phyloP scores from a whole-genome alignment of 305 asterid genomes.

The Fraxinus ornus region DNA sequence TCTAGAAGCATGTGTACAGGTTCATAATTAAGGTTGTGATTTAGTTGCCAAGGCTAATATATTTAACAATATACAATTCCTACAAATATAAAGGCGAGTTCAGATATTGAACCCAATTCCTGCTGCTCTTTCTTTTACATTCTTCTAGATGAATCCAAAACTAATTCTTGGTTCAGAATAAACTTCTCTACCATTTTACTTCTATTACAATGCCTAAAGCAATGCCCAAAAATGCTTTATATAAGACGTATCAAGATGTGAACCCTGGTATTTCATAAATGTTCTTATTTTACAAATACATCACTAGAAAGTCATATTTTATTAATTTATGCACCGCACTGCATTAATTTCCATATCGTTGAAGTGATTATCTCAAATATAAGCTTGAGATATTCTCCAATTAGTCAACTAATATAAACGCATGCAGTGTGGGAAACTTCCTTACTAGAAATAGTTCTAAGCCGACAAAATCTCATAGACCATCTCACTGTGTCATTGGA shows the following conservation, averaged over 20 bases:
- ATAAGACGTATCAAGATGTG: neutral
- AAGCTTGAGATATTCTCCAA: slow-evolving; percentile 1
- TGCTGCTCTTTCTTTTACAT: neutral
- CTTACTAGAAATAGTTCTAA: neutral
- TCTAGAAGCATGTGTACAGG: neutral
- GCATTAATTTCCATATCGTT: neutral
- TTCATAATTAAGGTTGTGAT: neutral
- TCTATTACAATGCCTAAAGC: slow-evolving; percentile 12
- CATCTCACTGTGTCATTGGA: neutral
- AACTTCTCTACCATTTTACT: neutral
- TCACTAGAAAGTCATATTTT: neutral
- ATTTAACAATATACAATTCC: neutral
- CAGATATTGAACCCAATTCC: neutral
- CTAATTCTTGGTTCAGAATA: slow-evolving; percentile 10
- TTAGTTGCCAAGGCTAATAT: neutral
- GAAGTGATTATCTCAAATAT: neutral
- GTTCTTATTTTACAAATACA: neutral
- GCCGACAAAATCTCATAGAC: neutral
- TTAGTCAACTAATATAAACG: slow-evolving; percentile 1
- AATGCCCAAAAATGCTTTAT: neutral
- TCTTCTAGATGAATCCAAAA: slow-evolving; percentile 4
- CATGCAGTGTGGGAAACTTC: neutral
- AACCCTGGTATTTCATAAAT: neutral
- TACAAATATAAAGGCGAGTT: neutral
- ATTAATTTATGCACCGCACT: neutral